phyloP scores from a whole-genome alignment of 495 filamentous ascomycete species.

The Trichoderma reesei region DNA sequence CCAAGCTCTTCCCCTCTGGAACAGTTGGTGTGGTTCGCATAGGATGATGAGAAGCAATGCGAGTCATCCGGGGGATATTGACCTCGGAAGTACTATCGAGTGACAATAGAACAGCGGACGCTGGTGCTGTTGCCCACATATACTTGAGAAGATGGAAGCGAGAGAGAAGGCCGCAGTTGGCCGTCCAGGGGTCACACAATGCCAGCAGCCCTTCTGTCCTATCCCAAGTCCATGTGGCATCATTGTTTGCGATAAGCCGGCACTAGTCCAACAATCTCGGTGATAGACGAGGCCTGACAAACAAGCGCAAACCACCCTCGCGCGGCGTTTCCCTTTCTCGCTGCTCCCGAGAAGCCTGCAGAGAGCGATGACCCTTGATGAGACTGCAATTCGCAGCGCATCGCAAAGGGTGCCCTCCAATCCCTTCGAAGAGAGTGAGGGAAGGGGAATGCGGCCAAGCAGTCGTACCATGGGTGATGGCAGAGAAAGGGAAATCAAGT shows the following conservation, averaged over 20 bases:
- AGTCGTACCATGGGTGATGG: background rate
- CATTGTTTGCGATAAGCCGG: background rate
- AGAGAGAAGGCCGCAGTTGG: background rate
- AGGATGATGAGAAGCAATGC: too few relatives aligned
- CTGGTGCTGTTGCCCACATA: background rate
- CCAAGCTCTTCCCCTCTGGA: too few relatives aligned
- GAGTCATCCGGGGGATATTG: background rate
- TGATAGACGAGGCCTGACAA: background rate
- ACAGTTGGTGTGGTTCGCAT: too few relatives aligned
- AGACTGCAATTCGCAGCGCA: too few relatives aligned
- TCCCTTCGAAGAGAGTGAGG: background rate
- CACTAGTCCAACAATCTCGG: background rate
- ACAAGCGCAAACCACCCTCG: background rate
- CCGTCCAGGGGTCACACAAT: background rate
- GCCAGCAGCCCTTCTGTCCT: background rate
- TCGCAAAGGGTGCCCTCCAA: background rate
- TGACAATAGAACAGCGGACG: background rate
- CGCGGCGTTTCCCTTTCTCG: background rate
- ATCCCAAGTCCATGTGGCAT: background rate
- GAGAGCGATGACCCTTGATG: too few relatives aligned
- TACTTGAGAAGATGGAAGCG: background rate
- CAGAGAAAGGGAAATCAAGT: background rate
- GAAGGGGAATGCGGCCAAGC: background rate
- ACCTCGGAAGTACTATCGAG: background rate
- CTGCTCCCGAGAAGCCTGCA: too few relatives aligned